Evolutionary conservation across 2,329 filamentous ascomycete genomes (phyloP).

Genomic region (Colletotrichum sp.): DNA sequence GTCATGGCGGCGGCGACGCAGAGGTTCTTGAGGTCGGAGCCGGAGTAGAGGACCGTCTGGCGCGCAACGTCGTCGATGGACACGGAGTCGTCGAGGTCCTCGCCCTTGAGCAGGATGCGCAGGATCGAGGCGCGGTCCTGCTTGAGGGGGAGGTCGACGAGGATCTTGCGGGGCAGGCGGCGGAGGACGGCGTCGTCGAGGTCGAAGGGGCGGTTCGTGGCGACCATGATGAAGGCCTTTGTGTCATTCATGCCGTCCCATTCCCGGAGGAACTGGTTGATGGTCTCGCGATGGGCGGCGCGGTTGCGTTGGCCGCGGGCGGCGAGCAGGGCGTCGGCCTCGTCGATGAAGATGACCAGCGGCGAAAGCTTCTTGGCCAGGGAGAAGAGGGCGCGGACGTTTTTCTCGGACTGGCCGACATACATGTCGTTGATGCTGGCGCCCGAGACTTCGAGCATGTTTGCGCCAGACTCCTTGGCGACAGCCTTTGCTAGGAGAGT

Average conservation of each 20-base stretch:
- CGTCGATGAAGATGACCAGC: slow-evolving; percentile 95
- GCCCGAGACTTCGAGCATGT: slow-evolving; percentile 86
- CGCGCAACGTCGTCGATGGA: slow-evolving; percentile 67
- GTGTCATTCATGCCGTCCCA: slow-evolving; percentile 90
- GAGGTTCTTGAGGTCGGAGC: slow-evolving; percentile 83
- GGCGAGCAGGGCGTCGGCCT: slow-evolving; percentile 91
- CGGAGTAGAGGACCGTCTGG: slow-evolving; percentile 78
- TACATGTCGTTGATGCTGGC: slow-evolving; percentile 96
- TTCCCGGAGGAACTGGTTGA: slow-evolving; percentile 95
- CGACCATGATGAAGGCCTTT: slow-evolving; percentile 96
- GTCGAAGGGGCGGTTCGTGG: slow-evolving; percentile 94
- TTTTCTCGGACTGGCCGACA: slow-evolving; percentile 95
- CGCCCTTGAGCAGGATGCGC: slow-evolving; percentile 72
- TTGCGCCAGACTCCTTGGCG: slow-evolving; percentile 70
- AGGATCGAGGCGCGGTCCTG: slow-evolving; percentile 72
- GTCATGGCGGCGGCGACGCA: slow-evolving; percentile 81
- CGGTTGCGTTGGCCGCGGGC: slow-evolving; percentile 72
- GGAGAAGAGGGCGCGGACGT: slow-evolving; percentile 88
- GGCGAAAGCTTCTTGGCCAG: slow-evolving; percentile 90
- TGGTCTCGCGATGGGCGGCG: slow-evolving; percentile 81
- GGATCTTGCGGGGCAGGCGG: slow-evolving; percentile 73
- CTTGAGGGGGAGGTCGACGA: slow-evolving; percentile 75
- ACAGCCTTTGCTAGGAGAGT: slow-evolving; percentile 73
- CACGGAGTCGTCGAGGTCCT: slow-evolving; percentile 66
- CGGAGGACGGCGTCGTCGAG: slow-evolving; percentile 86